A percentile compares a stretch with the other conserved stretches of the same genome.
phyloP scores from a whole-genome alignment of 257 asterid genomes.

The Petrea volubilis region DNA sequence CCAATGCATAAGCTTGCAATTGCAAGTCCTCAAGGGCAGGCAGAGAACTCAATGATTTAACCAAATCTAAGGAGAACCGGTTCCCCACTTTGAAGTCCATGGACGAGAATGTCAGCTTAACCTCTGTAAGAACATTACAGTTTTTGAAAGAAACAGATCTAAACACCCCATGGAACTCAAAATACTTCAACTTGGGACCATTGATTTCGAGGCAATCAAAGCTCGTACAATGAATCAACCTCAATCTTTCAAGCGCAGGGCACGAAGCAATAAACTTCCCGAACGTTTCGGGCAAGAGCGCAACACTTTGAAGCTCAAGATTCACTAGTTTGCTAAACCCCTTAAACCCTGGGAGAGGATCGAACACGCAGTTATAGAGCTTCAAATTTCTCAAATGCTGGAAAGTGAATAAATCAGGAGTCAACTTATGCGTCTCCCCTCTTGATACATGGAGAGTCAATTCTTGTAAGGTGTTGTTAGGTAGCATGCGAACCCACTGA shows the following conservation, averaged over 20 bases:
- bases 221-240: constrained; percentile 44
- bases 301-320: constrained; percentile 46
- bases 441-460: constrained; percentile 43
- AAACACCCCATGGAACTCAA: constrained; percentile 52
- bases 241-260: constrained; percentile 48
- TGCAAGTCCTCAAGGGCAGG: constrained; percentile 50
- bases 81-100: constrained; percentile 43
- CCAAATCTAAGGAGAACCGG: constrained; percentile 42
- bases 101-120: constrained; percentile 37
- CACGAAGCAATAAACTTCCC: constrained; percentile 40
- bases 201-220: constrained; percentile 45
- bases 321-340: constrained; percentile 48
- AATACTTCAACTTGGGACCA: constrained; percentile 43
- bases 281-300: constrained; percentile 31
- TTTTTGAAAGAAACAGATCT: constrained; percentile 47
- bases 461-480: constrained; percentile 48
- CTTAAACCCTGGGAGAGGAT: constrained; percentile 39
- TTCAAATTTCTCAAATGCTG: constrained; percentile 45
- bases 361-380: constrained; percentile 45
- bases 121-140: constrained; percentile 41
- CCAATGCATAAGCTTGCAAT: constrained; percentile 49
- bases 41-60: constrained; percentile 44
- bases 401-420: constrained; percentile 39
- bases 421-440: constrained; percentile 46
- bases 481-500: constrained; percentile 44